A percentile compares a stretch with the other conserved stretches of the same genome.
Conservation (phyloP, 1,284 basidiomycete genomes). For the Rhizoctonia solani region DNA sequence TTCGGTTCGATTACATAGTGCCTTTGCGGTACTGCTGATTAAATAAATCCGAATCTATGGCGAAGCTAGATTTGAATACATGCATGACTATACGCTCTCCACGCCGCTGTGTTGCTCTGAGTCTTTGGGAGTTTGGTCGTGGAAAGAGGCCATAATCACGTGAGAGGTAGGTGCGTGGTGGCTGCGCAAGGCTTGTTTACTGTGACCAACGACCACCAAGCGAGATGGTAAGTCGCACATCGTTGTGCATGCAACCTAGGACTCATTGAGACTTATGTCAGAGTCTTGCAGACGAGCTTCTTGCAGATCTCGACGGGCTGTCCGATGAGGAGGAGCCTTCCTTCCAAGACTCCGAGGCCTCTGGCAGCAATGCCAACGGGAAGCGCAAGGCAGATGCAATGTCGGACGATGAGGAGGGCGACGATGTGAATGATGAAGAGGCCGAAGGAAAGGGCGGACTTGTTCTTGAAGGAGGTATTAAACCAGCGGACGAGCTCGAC, state of each 20-base stretch:
- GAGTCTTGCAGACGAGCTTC: slow-evolving; percentile 78
- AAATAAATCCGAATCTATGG: too few species aligned
- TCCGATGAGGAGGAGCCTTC: slow-evolving; percentile 62
- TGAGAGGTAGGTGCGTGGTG: neutral
- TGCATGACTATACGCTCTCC: too few species aligned
- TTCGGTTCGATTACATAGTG: too few species aligned
- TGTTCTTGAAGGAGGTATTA: slow-evolving; percentile 88
- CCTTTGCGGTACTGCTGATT: too few species aligned
- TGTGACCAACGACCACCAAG: neutral
- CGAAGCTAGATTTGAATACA: too few species aligned
- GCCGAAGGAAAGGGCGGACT: slow-evolving; percentile 51
- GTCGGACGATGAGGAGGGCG: slow-evolving; percentile 54
- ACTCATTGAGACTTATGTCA: slow-evolving; percentile 29
- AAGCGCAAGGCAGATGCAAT: slow-evolving; percentile 52
- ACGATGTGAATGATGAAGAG: slow-evolving; percentile 50
- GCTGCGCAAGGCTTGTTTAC: neutral
- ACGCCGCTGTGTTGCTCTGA: too few species aligned
- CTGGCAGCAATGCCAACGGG: slow-evolving; percentile 9
- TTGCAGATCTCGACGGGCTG: slow-evolving; percentile 82
- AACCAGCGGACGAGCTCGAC: slow-evolving; percentile 92
- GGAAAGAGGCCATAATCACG: too few species aligned
- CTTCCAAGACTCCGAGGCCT: slow-evolving; percentile 50
- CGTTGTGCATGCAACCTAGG: neutral
- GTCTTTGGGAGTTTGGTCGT: too few species aligned
- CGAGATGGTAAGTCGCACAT: slow-evolving; percentile 13